phyloP scores from a whole-genome alignment of 2,329 filamentous ascomycete genomes.

The Neonectria magnoliae region DNA sequence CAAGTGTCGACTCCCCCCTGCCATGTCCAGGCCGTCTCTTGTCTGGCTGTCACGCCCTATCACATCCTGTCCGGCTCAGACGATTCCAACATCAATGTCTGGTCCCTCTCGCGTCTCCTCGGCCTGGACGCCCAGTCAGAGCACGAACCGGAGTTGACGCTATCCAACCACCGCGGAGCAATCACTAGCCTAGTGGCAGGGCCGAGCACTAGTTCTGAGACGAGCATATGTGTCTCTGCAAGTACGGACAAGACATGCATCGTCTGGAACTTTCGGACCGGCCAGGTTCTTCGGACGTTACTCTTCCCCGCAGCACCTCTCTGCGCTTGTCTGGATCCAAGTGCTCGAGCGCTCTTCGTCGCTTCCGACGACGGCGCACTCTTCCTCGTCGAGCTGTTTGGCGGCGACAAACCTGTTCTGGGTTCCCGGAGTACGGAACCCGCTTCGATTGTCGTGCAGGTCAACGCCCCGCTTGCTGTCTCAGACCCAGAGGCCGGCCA shows the following conservation, averaged over 20 bases:
- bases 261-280: slow-evolving; percentile 90
- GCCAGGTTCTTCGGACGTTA: slow-evolving; percentile 80
- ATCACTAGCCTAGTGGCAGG: slow-evolving; percentile 73
- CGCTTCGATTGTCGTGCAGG: slow-evolving; percentile 67
- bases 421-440: slow-evolving; percentile 61
- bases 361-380: slow-evolving; percentile 83
- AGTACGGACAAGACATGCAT: slow-evolving; percentile 89
- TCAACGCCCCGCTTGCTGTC: slow-evolving; percentile 63
- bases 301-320: slow-evolving; percentile 79
- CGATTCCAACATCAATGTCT: slow-evolving; percentile 92
- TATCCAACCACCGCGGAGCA: slow-evolving; percentile 80
- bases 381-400: slow-evolving; percentile 79
- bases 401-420: slow-evolving; percentile 65
- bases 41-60: slow-evolving; percentile 75
- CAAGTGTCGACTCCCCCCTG: slow-evolving; percentile 79
- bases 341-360: slow-evolving; percentile 82
- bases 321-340: slow-evolving; percentile 81
- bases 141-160: slow-evolving; percentile 77
- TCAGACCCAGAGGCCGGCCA: slow-evolving; percentile 71
- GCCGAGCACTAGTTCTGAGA: slow-evolving; percentile 72
- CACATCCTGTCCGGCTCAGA: slow-evolving; percentile 82
- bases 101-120: slow-evolving; percentile 82
- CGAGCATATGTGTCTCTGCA: slow-evolving; percentile 84
- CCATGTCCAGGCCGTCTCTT: slow-evolving; percentile 83
- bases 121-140: slow-evolving; percentile 64